phyloP scores from a whole-genome alignment of 1,284 basidiomycete species.

The Acaromyces ingoldii region DNA sequence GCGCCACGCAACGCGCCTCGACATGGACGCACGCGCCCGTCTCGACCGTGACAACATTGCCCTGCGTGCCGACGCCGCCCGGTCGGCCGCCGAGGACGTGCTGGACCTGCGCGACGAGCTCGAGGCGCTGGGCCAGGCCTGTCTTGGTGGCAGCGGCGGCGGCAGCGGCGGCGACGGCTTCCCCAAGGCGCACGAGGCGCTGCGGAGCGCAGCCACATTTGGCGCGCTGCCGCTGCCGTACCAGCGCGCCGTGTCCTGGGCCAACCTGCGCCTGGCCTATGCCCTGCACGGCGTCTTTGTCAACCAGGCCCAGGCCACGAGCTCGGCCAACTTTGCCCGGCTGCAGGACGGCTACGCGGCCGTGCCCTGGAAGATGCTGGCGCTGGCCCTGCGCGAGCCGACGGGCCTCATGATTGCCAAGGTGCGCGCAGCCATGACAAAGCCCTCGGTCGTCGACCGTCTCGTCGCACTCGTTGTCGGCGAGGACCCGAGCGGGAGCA shows the following conservation, averaged over 20 bases:
- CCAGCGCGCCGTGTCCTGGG: slow-evolving; percentile 44
- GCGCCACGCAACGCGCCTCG: slow-evolving; percentile 25
- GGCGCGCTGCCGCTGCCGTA: slow-evolving; percentile 35
- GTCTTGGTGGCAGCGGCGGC: slow-evolving; percentile 42
- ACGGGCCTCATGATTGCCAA: slow-evolving; percentile 22
- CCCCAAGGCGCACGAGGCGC: slow-evolving; percentile 35
- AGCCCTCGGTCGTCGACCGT: background rate
- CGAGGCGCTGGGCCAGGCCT: slow-evolving; percentile 43
- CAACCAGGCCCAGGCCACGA: slow-evolving; percentile 29
- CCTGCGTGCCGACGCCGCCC: slow-evolving; percentile 38
- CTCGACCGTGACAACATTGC: slow-evolving; percentile 35
- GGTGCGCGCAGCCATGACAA: slow-evolving; percentile 26
- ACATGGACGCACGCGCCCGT: slow-evolving; percentile 35
- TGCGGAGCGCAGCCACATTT: slow-evolving; percentile 32
- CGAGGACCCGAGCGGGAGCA: background rate
- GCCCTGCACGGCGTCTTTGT: slow-evolving; percentile 45
- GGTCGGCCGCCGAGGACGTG: slow-evolving; percentile 39
- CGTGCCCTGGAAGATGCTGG: slow-evolving; percentile 44
- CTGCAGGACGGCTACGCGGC: slow-evolving; percentile 33
- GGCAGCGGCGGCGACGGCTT: slow-evolving; percentile 44
- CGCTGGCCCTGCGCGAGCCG: slow-evolving; percentile 41
- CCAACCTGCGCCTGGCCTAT: slow-evolving; percentile 40
- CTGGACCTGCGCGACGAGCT: slow-evolving; percentile 39
- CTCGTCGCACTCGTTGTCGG: slow-evolving; percentile 30
- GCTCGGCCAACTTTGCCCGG: slow-evolving; percentile 37